Evolutionary conservation across 2,329 filamentous ascomycete species (phyloP), one percentile per base, ranked within the genome.

Genomic region (Colletotrichum echinochloae): DNA sequence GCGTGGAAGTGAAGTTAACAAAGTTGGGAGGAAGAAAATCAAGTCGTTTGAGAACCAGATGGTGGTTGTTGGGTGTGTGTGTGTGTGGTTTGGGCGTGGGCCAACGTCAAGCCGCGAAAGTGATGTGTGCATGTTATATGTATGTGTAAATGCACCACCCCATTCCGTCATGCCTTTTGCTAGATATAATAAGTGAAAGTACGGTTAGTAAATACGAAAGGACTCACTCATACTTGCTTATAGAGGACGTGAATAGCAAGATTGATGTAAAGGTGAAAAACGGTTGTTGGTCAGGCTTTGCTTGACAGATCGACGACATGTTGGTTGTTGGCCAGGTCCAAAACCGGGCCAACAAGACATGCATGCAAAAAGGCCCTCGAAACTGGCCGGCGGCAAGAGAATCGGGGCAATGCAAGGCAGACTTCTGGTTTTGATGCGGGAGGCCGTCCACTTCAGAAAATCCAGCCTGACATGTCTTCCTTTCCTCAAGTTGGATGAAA

Each of bases 401-500:
- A 18, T 18, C 11, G 26, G 26, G 33, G 37, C 11, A 39, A 41
- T 62, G 46, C 54, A 39, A 41, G 66, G 46, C 54, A 60, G 37
- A 65, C 4, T 54, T 55, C 20, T 30, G 7, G 2, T 6, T 4
- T 9, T n/a, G 6, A 70, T 55, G 55, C n/a, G 3, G 62, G 66
- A 56, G 62, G 66, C 61, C 62, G 39, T 55, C 39, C 9, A 35
- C 9, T 33, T n/a, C 26, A 28, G 28, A n/a, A n/a, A n/a, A n/a
- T 12, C 41, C 41, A 23, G 14, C 12, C 14, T 9, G 20, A n/a
- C n/a, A n/a, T n/a, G n/a, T n/a, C n/a, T n/a, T n/a, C n/a, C n/a
- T 11, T 33, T n/a, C 28, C 28, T 33, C 18, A 11, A 33, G 49
- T n/a, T n/a, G 18, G 23, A 23, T 7, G 18, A 11, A 12, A 20